Evolutionary conservation across 352 stramenopile genomes (phyloP), one percentile per base, ranked within the genome.

Genomic region (Phytophthora podocarpi): DNA sequence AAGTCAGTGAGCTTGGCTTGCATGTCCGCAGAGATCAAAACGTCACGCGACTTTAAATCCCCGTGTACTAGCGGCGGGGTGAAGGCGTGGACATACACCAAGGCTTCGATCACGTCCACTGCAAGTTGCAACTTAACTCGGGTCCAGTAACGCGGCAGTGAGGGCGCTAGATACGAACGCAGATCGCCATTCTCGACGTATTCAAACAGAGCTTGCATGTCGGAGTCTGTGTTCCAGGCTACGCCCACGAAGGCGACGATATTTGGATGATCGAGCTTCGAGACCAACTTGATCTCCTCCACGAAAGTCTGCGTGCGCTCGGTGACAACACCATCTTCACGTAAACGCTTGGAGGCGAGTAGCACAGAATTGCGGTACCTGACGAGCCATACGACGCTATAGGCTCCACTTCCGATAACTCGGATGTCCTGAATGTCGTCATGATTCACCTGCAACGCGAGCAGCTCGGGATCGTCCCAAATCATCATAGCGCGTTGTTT

Each of bases 31-130:
- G 56, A 65, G 2, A 79, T 30, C 7, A 79, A 55, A 0, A 79
- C 49, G 32, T 76, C 76, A 5, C 55, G 32, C 16, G 66, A 67
- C 13, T 63, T 76, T 20, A 79, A 45, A 40, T 68, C 50, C 3
- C 50, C 37, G 23, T 76, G 62, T 15, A 76, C 51, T 21, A 72
- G 28, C 1, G 59, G 51, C 9, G 59, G 52, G 15, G 27, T 34
- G 23, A 77, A 60, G 20, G 61, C 61, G 40, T 85, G 75, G 24
- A 80, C 40, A 32, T 80, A 85, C 16, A 76, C 51, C 18, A 85
- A 48, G 7, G 71, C 76, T 49, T 84, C 74, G 7, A 67, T 67
- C 5, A 86, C 65, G 36, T 88, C 76, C 9, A 77, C 61, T 4
- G 78, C 73, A 8, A 85, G 31, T 16, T 71, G 47, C 23, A 64